Evolutionary conservation across 441 rosid genomes (phyloP), one percentile per base, ranked within the genome.

Genomic region (Aquilaria agallochum): DNA sequence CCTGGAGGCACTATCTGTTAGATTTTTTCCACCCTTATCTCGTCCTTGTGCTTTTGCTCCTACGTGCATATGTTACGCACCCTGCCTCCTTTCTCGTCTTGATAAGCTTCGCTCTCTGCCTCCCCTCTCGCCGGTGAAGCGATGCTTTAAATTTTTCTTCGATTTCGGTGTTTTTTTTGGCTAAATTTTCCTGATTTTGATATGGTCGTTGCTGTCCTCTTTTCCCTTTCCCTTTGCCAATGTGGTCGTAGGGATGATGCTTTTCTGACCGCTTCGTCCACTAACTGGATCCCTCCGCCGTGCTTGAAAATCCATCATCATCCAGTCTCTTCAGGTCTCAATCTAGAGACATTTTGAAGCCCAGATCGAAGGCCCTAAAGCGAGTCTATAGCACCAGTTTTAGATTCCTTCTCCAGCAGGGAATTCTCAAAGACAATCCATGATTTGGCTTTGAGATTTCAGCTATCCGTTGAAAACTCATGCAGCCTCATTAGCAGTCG

Each of bases 371-470:
- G 60, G 14, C 70, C 46, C 51, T 83, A n/a, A 78, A 55, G 46
- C 70, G 85, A 78, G 79, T 83, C 66, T 81, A 77, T 68, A 80
- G 74, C 67, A 72, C 78, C 2, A 74, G 72, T 79, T 20, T 58
- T 78, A 1, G 83, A 83, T 45, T 73, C 85, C 4, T 90, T 76
- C 66, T 77, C 86, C 1, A 89, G 85, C 47, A 89, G 87, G 50
- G 97, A 90, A 48, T 88, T 90, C 63, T 77, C 88, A 3, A 73
- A 54, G 70, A 77, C 77, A 69, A 83, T 86, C 50, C 73, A 78
- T 15, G 95, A 88, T 9, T 61, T 90, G 27, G 72, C 89, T n/a
- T 77, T 78, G 62, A 75, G 70, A 46, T 82, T 88, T 78, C 83
- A 83, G 73, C 69, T 63, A 50, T 63, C 85, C 2, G 82, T 68